Evolutionary conservation across 2,329 filamentous ascomycete species (phyloP), one percentile per base, ranked within the genome.

Genomic region (Sclerotinia borealis): DNA sequence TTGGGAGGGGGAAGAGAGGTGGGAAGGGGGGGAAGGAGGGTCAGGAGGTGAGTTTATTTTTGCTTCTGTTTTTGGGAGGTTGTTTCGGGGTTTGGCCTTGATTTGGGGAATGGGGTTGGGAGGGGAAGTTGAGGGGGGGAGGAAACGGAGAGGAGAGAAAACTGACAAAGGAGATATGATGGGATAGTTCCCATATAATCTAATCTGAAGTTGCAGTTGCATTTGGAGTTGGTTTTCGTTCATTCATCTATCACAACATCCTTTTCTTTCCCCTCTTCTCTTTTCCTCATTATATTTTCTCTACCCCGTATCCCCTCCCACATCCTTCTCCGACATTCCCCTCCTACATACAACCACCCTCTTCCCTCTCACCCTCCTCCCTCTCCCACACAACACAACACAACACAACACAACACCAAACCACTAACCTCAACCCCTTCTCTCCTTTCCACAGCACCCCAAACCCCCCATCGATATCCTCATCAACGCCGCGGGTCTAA

Each of bases 401-500:
- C n/a, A n/a, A n/a, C n/a, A n/a, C n/a, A n/a, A n/a, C n/a, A n/a
- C n/a, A n/a, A n/a, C n/a, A n/a, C n/a, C n/a, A n/a, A n/a, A n/a
- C n/a, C n/a, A 54, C 51, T 39, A 55, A 55, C 36, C n/a, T n/a
- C n/a, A n/a, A 29, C 5, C 36, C 5, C 25, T 5, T 8, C 36
- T 36, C 17, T 2, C 5, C 3, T n/a, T n/a, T n/a, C 22, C 29
- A 36, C 49, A 51, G n/a, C 31, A 34, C 4, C 47, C 47, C 48
- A 29, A 52, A 29, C 48, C 48, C 11, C 25, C 73, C 48, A 75
- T 82, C 17, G 78, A 83, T 70, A 79, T 93, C 36, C 82, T 96
- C 1, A 82, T 96, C 67, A 96, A 96, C 72, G 89, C 90, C 31
- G 92, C 92, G 0, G 92, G 92, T 11, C 79, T 92, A 27, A 81